A percentile compares a stretch with the other conserved stretches of the same genome.
Conservation (phyloP, 2,329 filamentous ascomycete genomes). For the Clarireedia hainanense region DNA sequence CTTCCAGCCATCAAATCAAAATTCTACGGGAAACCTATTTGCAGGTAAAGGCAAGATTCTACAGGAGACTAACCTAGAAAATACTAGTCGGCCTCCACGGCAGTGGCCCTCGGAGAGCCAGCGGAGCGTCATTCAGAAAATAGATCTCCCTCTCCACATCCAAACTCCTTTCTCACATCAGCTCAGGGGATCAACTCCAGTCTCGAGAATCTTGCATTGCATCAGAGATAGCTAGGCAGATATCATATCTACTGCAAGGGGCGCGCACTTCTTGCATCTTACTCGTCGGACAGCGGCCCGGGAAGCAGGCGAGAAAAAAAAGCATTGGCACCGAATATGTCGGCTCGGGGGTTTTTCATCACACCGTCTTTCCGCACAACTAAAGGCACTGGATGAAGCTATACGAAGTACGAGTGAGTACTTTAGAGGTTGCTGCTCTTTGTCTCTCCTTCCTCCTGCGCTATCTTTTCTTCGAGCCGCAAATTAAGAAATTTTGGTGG, state of each 20-base stretch:
- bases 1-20: no score
- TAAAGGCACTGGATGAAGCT: background rate
- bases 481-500: no score
- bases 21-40: no score
- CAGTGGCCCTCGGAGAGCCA: no score
- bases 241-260: background rate
- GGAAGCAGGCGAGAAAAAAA: background rate
- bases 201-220: background rate
- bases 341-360: background rate
- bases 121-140: no score
- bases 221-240: background rate
- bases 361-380: constrained; percentile 2
- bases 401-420: background rate
- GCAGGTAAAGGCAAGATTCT: no score
- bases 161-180: background rate
- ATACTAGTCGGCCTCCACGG: no score
- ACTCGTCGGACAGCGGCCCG: background rate
- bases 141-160: no score
- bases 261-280: background rate
- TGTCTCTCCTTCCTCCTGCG: no score
- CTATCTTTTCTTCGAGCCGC: no score
- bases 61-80: no score
- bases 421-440: no score
- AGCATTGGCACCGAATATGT: background rate
- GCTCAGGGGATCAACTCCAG: background rate